phyloP scores from a whole-genome alignment of 306 rosid species.

The Corylus americana region DNA sequence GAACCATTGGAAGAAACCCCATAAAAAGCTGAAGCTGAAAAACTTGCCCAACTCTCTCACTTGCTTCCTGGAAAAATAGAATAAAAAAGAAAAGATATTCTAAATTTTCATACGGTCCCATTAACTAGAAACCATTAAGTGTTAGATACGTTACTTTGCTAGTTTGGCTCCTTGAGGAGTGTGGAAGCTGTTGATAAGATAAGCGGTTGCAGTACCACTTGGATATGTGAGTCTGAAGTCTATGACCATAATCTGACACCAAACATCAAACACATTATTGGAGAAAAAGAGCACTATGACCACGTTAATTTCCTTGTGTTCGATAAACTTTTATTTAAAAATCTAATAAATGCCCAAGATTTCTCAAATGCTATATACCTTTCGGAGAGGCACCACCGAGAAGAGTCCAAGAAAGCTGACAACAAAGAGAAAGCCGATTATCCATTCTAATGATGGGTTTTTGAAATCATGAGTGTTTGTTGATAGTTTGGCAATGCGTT shows the following conservation, averaged over 20 bases:
- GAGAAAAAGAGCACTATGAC: background rate
- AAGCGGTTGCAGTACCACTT: constrained; percentile 68
- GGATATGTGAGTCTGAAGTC: constrained; percentile 61
- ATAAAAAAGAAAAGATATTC: background rate
- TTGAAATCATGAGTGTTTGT: background rate
- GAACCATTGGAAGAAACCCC: constrained; percentile 10
- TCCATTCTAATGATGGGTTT: constrained; percentile 19
- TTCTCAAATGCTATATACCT: background rate
- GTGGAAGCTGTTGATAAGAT: constrained; percentile 64
- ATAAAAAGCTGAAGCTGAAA: constrained; percentile 12
- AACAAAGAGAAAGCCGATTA: constrained; percentile 13
- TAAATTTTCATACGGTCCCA: background rate
- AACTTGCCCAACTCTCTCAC: constrained; percentile 11
- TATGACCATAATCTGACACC: constrained; percentile 48
- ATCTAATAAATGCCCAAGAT: too few species aligned
- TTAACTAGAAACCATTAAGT: background rate
- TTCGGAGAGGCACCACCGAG: constrained; percentile 17
- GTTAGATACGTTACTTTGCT: background rate
- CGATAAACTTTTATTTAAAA: background rate
- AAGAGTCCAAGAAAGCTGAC: constrained; percentile 22
- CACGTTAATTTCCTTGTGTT: background rate
- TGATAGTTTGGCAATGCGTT: constrained; percentile 4
- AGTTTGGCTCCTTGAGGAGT: constrained; percentile 38
- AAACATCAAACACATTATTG: constrained; percentile 11
- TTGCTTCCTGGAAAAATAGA: constrained; percentile 9